A percentile compares a stretch with the other conserved stretches of the same genome.
Conservation (phyloP, 1,284 basidiomycete species). For the Garcileccinum viscosum region DNA sequence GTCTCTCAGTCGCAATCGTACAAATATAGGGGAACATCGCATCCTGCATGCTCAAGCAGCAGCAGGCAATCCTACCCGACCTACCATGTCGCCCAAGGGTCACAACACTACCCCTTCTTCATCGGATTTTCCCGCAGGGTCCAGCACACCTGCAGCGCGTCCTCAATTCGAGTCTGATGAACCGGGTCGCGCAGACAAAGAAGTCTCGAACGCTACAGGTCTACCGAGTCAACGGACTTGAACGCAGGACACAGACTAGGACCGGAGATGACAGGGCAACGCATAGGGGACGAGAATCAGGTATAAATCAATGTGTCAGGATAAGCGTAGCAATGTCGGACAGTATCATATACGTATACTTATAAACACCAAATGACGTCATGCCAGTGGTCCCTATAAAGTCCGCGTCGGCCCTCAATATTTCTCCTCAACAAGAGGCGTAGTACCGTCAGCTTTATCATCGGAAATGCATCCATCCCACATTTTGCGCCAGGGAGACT, state of each 20-base stretch:
- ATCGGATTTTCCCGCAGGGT: neutral
- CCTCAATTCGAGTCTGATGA: neutral
- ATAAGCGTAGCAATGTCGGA: neutral
- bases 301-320: neutral
- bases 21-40: constrained; percentile 29
- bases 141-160: neutral
- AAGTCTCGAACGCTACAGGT: constrained; percentile 5
- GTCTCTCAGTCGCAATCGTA: neutral
- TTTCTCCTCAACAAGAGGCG: constrained; percentile 1
- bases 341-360: too few species aligned
- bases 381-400: constrained; percentile 38
- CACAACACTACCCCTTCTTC: neutral
- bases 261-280: constrained; percentile 7
- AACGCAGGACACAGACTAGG: constrained; percentile 2
- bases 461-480: constrained; percentile 33
- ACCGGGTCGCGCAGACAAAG: constrained; percentile 3
- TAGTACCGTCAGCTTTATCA: neutral
- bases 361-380: constrained; percentile 38
- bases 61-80: constrained; percentile 22
- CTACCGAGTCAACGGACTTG: neutral
- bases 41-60: constrained; percentile 28
- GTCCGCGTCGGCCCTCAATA: constrained; percentile 24
- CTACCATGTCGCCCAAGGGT: constrained; percentile 5
- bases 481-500: constrained; percentile 28
- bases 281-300: neutral